Percentiles rank a stretch among this genome's conserved stretches.
Conservation (phyloP, 176 grass and related monocot genomes). For the Phragmites australis region DNA sequence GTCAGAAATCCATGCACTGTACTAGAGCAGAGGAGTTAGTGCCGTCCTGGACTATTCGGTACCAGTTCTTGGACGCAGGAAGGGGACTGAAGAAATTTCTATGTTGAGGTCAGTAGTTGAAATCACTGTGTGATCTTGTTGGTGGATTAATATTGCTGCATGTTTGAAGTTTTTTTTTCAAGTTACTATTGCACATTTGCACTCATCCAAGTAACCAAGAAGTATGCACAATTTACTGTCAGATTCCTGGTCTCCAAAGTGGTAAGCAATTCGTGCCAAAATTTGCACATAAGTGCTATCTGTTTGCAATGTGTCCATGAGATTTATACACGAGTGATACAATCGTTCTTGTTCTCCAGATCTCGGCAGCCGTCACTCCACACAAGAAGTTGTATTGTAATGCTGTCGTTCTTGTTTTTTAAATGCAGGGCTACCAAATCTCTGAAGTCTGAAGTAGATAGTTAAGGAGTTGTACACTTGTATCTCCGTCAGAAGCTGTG, state of each 20-base stretch:
- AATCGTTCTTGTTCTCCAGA: neutral
- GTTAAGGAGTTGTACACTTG: neutral
- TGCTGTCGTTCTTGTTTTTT: neutral
- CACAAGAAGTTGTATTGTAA: neutral
- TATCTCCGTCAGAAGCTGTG: neutral
- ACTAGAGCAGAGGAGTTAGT: neutral
- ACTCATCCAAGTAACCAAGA: neutral
- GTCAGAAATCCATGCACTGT: slow-evolving; percentile 37
- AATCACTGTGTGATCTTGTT: neutral
- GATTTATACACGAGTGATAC: neutral
- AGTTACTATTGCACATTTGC: neutral
- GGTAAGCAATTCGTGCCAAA: neutral
- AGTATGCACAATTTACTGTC: neutral
- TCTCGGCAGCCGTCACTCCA: neutral
- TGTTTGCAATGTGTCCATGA: neutral
- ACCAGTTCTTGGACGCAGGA: neutral
- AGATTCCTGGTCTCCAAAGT: neutral
- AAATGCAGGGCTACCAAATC: neutral
- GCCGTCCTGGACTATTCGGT: neutral
- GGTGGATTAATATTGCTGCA: neutral
- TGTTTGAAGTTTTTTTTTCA: neutral
- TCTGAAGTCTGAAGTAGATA: neutral
- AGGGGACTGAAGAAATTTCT: slow-evolving; percentile 25
- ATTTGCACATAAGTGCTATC: neutral
- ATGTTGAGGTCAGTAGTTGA: slow-evolving; percentile 33